phyloP scores from a whole-genome alignment of 495 filamentous ascomycete species.

The Podospora australis region DNA sequence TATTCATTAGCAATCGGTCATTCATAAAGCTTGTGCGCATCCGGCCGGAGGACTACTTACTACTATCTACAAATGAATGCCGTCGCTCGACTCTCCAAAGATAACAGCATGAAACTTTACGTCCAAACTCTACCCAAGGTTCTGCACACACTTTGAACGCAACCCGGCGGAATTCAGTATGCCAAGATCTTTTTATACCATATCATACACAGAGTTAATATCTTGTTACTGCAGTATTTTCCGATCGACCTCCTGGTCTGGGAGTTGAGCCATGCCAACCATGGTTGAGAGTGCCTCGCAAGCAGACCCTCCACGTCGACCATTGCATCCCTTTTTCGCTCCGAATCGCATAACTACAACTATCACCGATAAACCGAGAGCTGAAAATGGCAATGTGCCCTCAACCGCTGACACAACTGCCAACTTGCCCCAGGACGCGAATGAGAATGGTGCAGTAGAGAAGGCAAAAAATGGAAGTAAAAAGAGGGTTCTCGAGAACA shows the following conservation, averaged over 20 bases:
- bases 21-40: too few relatives aligned
- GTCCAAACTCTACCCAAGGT: background rate
- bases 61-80: too few relatives aligned
- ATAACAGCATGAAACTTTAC: background rate
- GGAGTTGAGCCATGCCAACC: slow-evolving; percentile 13
- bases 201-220: background rate
- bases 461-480: slow-evolving; percentile 34
- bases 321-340: slow-evolving; percentile 28
- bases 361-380: background rate
- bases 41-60: too few relatives aligned
- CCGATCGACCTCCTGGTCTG: background rate
- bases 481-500: slow-evolving; percentile 26
- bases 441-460: background rate
- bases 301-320: slow-evolving; percentile 8
- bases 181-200: background rate
- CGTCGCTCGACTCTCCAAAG: background rate
- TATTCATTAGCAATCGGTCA: too few relatives aligned
- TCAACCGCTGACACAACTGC: background rate
- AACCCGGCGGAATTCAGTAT: background rate
- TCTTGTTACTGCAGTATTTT: background rate
- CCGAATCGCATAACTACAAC: slow-evolving; percentile 10
- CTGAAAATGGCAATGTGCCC: background rate
- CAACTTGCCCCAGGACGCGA: background rate
- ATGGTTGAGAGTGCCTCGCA: slow-evolving; percentile 21
- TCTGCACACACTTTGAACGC: background rate